phyloP scores from a whole-genome alignment of 2,329 filamentous ascomycete genomes.

The Penicillium occitanis region DNA sequence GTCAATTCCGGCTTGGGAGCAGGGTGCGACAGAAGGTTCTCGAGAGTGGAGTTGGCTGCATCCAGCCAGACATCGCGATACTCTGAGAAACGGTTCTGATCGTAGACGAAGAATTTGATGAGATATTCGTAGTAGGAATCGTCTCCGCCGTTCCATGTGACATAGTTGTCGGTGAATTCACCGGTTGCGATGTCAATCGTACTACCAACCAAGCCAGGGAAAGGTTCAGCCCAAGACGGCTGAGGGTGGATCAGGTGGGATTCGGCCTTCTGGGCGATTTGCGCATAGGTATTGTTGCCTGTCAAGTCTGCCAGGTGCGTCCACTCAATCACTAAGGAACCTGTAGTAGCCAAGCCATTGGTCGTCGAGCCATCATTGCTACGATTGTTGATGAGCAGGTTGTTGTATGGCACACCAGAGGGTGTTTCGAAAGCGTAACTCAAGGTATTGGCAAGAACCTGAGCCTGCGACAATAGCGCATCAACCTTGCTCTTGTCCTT shows the following conservation, averaged over 20 bases:
- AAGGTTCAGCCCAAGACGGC: conserved; percentile 65
- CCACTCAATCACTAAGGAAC: conserved; percentile 82
- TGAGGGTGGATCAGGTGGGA: conserved; percentile 67
- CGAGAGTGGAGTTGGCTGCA: conserved; percentile 73
- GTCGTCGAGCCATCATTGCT: conserved; percentile 52
- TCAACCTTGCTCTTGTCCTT: conserved; percentile 53
- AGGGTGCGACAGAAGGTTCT: conserved; percentile 69
- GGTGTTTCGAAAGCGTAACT: conserved; percentile 76
- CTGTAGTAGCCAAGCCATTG: conserved; percentile 74
- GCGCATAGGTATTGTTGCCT: conserved; percentile 64
- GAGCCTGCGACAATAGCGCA: conserved; percentile 65
- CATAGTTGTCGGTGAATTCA: conserved; percentile 62
- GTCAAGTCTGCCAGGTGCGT: conserved; percentile 74
- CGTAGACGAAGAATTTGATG: conserved; percentile 87
- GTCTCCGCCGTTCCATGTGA: conserved; percentile 74
- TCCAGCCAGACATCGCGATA: conserved; percentile 74
- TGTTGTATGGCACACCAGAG: conserved; percentile 71
- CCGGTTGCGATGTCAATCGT: conserved; percentile 65
- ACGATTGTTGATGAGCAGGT: conserved; percentile 59
- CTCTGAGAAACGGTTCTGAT: conserved; percentile 59
- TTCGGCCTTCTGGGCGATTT: conserved; percentile 67
- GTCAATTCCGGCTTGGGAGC: conserved; percentile 66
- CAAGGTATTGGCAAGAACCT: conserved; percentile 68
- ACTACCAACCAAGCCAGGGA: conserved; percentile 72
- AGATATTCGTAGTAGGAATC: conserved; percentile 89